Evolutionary conservation across 2,329 filamentous ascomycete genomes (phyloP).

Genomic region (Diplodia mutila): DNA sequence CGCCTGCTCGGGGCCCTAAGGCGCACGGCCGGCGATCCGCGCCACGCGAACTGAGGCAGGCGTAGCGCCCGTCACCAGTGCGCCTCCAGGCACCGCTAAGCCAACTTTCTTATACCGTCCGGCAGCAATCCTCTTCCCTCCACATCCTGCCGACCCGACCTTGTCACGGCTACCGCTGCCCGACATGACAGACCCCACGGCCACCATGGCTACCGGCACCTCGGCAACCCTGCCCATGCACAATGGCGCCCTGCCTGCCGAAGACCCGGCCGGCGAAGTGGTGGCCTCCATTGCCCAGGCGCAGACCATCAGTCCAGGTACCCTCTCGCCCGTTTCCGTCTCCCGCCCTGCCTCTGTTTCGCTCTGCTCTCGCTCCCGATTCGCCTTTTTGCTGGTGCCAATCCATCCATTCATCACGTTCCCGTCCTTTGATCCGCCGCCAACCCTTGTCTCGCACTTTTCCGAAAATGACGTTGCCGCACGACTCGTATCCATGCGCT

Average conservation of each 20-base stretch:
- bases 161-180: too few species aligned
- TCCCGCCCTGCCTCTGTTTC: background rate
- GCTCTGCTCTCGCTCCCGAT: background rate
- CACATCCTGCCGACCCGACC: background rate
- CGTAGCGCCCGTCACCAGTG: slow-evolving; percentile 3
- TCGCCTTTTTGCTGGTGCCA: background rate
- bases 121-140: background rate
- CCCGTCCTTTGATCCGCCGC: background rate
- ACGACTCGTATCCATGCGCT: background rate
- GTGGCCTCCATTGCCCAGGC: slow-evolving; percentile 44
- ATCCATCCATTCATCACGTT: background rate
- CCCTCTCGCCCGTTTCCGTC: background rate
- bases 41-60: background rate
- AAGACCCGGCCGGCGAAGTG: slow-evolving; percentile 42
- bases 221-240: background rate
- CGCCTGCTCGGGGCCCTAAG: background rate
- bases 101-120: slow-evolving; percentile 2
- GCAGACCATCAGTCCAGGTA: slow-evolving; percentile 48
- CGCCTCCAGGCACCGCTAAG: slow-evolving; percentile 1
- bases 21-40: background rate
- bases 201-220: background rate
- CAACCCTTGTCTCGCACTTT: background rate
- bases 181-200: background rate
- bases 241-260: slow-evolving; percentile 29
- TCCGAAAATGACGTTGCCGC: background rate